Evolutionary conservation across 805 yeast species (phyloP), one percentile per base, ranked within the genome.

Genomic region (Barnettozyma californica): DNA sequence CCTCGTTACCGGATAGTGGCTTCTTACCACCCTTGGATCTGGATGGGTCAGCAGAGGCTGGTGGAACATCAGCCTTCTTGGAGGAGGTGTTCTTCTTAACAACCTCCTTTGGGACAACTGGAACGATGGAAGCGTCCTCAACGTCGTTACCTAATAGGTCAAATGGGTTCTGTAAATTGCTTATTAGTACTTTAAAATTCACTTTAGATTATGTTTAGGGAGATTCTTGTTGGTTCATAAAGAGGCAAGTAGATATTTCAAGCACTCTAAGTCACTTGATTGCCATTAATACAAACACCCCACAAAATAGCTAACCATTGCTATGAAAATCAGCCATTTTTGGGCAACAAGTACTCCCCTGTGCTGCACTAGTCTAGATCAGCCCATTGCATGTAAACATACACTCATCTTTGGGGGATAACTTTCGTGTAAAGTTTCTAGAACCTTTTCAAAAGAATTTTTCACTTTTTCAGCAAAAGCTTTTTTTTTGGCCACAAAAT

Each of bases 131-230:
- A 47, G 81, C 85, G 71, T 84, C 95, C 68, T 86, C 91, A 62
- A 86, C 87, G 76, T 87, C 95, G 81, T 87, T 87, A 70, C 77
- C 94, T 76, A 87, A 77, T 71, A 86, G 79, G 71, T 80, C 87
- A 72, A 76, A 87, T 69, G 87, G 87, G 76, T 87, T 87, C 88
- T 83, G 42, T n/a, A 1, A 5, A 13, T 2, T 5, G 21, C 20
- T 16, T 14, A 46, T 47, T 47, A 47, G 50, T 43, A 44, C 26
- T 35, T n/a, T 29, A 3, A 13, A 13, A 13, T 13, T 29, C 16
- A 4, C 11, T 16, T 4, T 13, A 29, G 11, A 11, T 9, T 26
- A 3, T n/a, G 33, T 29, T 29, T 29, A 13, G 13, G 33, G 33
- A 5, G 4, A 14, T 5, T 29, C 16, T 29, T 29, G 33, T 29